phyloP scores from a whole-genome alignment of 768 basidiomycete genomes.

The Mycena indigotica region DNA sequence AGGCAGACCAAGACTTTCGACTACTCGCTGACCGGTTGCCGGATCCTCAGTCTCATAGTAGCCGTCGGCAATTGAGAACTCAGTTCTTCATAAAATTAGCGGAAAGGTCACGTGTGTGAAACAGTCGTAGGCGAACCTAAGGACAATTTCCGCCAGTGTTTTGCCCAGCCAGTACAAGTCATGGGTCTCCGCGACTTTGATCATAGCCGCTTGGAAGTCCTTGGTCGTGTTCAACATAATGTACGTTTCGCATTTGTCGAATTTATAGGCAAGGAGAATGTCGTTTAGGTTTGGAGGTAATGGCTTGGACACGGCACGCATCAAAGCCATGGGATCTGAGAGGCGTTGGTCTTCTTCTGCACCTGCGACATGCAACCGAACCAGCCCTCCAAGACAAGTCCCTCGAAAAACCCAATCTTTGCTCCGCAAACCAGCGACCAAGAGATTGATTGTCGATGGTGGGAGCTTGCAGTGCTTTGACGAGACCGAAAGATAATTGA shows the following conservation, averaged over 20 bases:
- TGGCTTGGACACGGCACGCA: constrained; percentile 38
- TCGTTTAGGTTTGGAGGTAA: constrained; percentile 53
- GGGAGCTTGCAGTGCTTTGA: constrained; percentile 49
- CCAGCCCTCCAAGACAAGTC: constrained; percentile 53
- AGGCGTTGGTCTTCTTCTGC: constrained; percentile 46
- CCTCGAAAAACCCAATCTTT: constrained; percentile 55
- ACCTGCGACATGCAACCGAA: constrained; percentile 49
- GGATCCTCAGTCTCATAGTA: constrained; percentile 49
- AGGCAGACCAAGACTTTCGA: constrained; percentile 51
- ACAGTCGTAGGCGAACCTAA: no score
- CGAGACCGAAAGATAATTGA: constrained; percentile 47
- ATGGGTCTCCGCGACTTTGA: constrained; percentile 45
- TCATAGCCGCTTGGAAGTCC: constrained; percentile 58
- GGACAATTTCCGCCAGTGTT: constrained; percentile 50
- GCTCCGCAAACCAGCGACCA: constrained; percentile 59
- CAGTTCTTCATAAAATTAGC: constrained; percentile 37
- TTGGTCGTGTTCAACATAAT: constrained; percentile 41
- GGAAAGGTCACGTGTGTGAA: no score
- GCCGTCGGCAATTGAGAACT: constrained; percentile 65
- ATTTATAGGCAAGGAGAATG: constrained; percentile 52
- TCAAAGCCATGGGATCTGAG: constrained; percentile 53
- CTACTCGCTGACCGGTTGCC: constrained; percentile 38
- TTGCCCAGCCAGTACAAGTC: constrained; percentile 57
- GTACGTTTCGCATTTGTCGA: constrained; percentile 47
- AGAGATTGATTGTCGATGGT: constrained; percentile 47